Evolutionary conservation across 352 stramenopile species (phyloP).

Genomic region (Bremia lactucae): DNA sequence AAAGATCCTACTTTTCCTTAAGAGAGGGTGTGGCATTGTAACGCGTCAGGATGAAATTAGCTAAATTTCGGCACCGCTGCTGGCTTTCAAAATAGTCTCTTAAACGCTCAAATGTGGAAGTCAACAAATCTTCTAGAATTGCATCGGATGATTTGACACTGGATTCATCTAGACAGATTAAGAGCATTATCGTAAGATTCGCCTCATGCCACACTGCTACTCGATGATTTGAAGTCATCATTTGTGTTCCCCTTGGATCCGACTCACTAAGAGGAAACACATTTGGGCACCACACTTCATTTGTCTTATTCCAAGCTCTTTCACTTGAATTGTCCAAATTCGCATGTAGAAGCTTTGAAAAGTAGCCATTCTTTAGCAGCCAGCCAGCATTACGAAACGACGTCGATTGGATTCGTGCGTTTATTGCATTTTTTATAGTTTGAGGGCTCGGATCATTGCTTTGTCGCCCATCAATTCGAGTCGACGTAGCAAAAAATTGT

Average conservation of each 20-base stretch:
- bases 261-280: constrained; percentile 18
- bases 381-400: constrained; percentile 45
- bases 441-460: constrained; percentile 4
- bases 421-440: constrained; percentile 15
- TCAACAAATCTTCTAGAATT: constrained; percentile 2
- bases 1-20: constrained; percentile 19
- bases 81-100: constrained; percentile 17
- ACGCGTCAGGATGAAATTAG: constrained; percentile 22
- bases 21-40: constrained; percentile 18
- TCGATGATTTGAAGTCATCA: constrained; percentile 10
- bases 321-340: constrained; percentile 2
- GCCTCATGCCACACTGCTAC: constrained; percentile 41
- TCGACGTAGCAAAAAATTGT: constrained; percentile 10
- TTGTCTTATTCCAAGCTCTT: constrained; percentile 9
- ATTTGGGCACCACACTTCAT: constrained; percentile 33
- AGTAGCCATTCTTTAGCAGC: constrained; percentile 37
- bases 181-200: constrained; percentile 37
- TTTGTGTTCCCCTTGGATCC: not conserved
- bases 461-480: constrained; percentile 1
- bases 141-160: not conserved
- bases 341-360: constrained; percentile 22
- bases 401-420: constrained; percentile 24
- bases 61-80: constrained; percentile 26
- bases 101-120: constrained; percentile 12
- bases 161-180: constrained; percentile 13